Conservation (phyloP, 2,329 filamentous ascomycete genomes). For the Cordyceps cateniannulata region DNA sequence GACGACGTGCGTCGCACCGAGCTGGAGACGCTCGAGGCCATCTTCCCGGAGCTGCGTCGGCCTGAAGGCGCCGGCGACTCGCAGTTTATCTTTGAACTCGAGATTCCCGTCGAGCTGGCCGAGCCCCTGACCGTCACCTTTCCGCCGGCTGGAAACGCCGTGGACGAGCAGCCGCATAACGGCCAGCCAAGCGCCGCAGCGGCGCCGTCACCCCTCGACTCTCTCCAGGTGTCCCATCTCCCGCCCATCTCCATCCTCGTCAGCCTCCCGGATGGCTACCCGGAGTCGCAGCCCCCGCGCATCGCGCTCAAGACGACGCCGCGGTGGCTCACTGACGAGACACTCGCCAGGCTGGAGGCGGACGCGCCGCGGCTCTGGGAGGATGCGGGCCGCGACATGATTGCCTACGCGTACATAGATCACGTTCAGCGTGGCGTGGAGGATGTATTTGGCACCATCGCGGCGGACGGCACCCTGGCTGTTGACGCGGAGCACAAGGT, state of each 20-base stretch:
- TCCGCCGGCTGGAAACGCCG: constrained; percentile 32
- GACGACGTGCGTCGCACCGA: constrained; percentile 11
- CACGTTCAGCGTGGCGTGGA: constrained; percentile 53
- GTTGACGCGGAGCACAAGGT: constrained; percentile 56
- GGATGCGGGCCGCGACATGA: constrained; percentile 51
- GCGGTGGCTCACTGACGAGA: constrained; percentile 47
- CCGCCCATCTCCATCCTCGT: constrained; percentile 51
- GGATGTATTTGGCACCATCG: constrained; percentile 52
- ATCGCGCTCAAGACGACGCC: constrained; percentile 47
- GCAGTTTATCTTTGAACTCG: constrained; percentile 46
- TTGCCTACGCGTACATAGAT: constrained; percentile 59
- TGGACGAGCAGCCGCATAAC: constrained; percentile 10
- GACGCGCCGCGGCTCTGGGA: constrained; percentile 54
- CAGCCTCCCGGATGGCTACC: constrained; percentile 52
- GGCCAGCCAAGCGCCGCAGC: constrained; percentile 9
- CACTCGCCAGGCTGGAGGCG: constrained; percentile 42
- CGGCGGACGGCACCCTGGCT: constrained; percentile 40
- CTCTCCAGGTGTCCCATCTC: constrained; percentile 48
- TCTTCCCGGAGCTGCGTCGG: constrained; percentile 58
- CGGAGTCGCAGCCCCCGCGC: constrained; percentile 42
- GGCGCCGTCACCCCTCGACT: constrained; percentile 28
- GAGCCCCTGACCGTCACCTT: constrained; percentile 52
- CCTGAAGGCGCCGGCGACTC: constrained; percentile 33
- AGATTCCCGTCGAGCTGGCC: constrained; percentile 50
- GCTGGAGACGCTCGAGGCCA: constrained; percentile 34